Percentiles rank a stretch among this genome's conserved stretches.
These are phyloP conservation scores for Sarocladium strictum DNA, from an alignment of 2,329 filamentous ascomycete species.

Conservation along the genomic window DNA sequence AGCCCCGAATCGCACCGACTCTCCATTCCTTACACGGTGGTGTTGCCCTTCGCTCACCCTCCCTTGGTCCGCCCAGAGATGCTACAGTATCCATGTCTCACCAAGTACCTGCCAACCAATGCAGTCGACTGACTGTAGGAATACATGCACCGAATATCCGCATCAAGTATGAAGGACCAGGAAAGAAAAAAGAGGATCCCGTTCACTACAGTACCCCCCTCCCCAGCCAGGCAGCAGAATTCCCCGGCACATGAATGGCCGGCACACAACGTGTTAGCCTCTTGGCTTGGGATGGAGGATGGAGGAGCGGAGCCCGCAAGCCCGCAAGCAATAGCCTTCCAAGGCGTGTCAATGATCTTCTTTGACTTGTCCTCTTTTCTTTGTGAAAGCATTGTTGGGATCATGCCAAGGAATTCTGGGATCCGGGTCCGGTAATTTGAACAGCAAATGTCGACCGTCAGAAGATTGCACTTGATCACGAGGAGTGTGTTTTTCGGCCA, in stretches of 20 bases:
- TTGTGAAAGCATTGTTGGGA: too few species aligned
- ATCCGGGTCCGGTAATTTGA: background rate
- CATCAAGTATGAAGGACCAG: background rate
- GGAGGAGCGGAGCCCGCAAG: slow-evolving; percentile 2
- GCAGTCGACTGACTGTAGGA: background rate
- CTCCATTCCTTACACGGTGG: background rate
- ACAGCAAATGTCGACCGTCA: background rate
- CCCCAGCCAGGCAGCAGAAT: slow-evolving; percentile 25
- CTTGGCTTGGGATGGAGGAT: slow-evolving; percentile 1
- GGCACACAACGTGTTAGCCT: slow-evolving; percentile 8
- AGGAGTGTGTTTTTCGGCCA: background rate
- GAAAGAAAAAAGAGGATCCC: background rate
- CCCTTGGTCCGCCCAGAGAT: slow-evolving; percentile 2
- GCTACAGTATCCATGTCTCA: background rate
- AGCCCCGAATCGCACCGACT: background rate
- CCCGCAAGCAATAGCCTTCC: background rate
- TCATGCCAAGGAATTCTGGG: background rate
- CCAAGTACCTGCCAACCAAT: background rate
- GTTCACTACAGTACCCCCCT: too few species aligned
- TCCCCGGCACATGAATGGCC: slow-evolving; percentile 20
- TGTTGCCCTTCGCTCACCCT: background rate
- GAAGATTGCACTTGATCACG: background rate
- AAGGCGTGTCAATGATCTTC: background rate
- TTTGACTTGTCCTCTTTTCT: background rate
- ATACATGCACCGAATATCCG: slow-evolving; percentile 1